These are phyloP conservation scores for Trypanosoma platydactyli DNA, from an alignment of 208 protist genomes.

Conservation along the genomic window DNA sequence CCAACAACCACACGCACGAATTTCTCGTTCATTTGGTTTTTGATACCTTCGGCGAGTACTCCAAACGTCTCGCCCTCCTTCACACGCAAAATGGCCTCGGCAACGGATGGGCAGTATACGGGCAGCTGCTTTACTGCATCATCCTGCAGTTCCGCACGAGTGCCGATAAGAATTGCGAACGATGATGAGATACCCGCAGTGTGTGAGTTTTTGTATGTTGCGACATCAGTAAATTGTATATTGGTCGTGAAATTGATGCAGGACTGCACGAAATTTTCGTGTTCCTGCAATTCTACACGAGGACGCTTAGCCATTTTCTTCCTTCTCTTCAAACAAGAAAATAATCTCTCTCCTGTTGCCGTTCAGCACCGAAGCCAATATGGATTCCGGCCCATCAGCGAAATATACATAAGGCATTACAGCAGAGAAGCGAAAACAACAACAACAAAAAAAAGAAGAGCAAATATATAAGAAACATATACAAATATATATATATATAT, in stretches of 20 bases:
- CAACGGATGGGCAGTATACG: conserved; percentile 57
- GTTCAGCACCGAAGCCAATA: background rate
- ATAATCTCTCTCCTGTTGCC: background rate
- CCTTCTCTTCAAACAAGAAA: conserved; percentile 12
- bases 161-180: conserved; percentile 59
- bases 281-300: conserved; percentile 32
- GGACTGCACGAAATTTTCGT: conserved; percentile 41
- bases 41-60: conserved; percentile 26
- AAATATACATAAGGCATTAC: background rate
- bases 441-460: no score
- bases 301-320: conserved; percentile 33
- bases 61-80: conserved; percentile 37
- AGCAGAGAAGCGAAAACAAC: background rate
- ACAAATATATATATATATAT: background rate
- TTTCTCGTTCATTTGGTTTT: conserved; percentile 14
- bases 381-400: background rate
- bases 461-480: conserved; percentile 5
- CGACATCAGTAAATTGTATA: conserved; percentile 52
- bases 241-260: conserved; percentile 59
- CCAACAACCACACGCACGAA: conserved; percentile 46
- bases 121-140: conserved; percentile 37
- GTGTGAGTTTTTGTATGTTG: conserved; percentile 16
- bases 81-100: conserved; percentile 49
- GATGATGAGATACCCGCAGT: conserved; percentile 12
- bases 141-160: conserved; percentile 42